Evolutionary conservation across 495 filamentous ascomycete species (phyloP), one percentile per base, ranked within the genome.

Genomic region (Acidiella bohemica): DNA sequence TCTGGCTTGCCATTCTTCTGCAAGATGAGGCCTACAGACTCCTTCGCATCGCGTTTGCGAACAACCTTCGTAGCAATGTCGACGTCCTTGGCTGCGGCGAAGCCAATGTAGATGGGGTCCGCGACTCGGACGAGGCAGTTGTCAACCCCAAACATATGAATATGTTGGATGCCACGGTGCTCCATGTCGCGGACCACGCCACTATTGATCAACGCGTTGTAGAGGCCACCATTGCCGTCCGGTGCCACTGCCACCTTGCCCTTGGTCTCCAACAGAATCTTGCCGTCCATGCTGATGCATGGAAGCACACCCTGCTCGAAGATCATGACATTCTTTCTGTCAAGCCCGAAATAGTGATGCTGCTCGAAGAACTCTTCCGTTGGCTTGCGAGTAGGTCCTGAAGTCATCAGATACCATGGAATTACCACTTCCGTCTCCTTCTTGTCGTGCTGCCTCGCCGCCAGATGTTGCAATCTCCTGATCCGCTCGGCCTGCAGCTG

Each of bases 361-460:
- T 92, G 65, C 61, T 81, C 66, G 61, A 99, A 99, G 67, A 86
- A 99, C 39, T 79, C 71, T 70, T 93, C 83, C 6, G 90, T 99
- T 8, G 86, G 81, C 39, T 75, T 73, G 49, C 87, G 73, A 10
- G 90, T 99, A n/a, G 90, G 92, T 8, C 90, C 90, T 51, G 84
- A 93, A 45, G 90, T 99, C 90, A 99, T 99, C 55, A 99, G 80
- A 65, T 96, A 99, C 90, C 90, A 99, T 5, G 90, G 92, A 22
- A 99, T 77, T 6, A 78, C 71, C 22, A 81, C 79, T 10, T 39
- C 36, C 36, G 21, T 3, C 13, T 36, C 53, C 49, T 56, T 51
- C 43, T 75, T 76, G 13, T 72, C 71, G 35, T 76, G 69, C 44
- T 72, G 67, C 66, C 81, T 77, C 39, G 72, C 65, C n/a, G 86